Percentiles rank a stretch among this genome's conserved stretches.
These are phyloP conservation scores for Elongisporangium undulatum DNA, from an alignment of 352 stramenopile genomes.

Conservation along the genomic window DNA sequence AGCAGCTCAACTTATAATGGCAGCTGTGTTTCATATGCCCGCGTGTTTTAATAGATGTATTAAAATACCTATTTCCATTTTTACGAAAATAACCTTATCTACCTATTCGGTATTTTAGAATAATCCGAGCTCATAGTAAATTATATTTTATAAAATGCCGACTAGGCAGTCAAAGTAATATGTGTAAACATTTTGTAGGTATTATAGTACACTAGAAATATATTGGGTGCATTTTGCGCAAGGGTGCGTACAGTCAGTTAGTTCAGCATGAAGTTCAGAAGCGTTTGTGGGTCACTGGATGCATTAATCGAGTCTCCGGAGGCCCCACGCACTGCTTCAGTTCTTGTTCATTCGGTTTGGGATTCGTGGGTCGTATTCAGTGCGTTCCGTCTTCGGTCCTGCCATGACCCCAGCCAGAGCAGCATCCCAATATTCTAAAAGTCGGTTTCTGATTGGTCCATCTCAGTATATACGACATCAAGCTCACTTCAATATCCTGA, in stretches of 20 bases:
- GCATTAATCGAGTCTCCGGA: background rate
- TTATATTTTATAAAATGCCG: background rate
- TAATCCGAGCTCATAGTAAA: background rate
- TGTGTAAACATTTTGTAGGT: background rate
- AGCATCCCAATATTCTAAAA: background rate
- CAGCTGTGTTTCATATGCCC: background rate
- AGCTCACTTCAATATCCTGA: background rate
- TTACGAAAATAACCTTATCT: background rate
- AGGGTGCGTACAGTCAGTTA: background rate
- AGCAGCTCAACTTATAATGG: constrained; percentile 1
- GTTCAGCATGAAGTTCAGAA: background rate
- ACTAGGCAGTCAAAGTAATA: background rate
- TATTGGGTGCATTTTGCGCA: background rate
- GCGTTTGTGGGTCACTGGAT: background rate
- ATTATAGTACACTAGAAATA: background rate
- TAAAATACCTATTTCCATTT: background rate
- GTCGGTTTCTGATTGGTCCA: background rate
- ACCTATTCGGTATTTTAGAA: background rate
- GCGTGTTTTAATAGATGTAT: background rate
- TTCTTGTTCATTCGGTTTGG: background rate
- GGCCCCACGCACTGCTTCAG: background rate
- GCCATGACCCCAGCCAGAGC: background rate
- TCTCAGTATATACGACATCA: background rate
- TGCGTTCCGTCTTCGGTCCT: background rate
- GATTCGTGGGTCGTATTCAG: background rate